A percentile compares a stretch with the other conserved stretches of the same genome.
phyloP scores from a whole-genome alignment of 2,329 filamentous ascomycete species.

The Venturia carpophila region DNA sequence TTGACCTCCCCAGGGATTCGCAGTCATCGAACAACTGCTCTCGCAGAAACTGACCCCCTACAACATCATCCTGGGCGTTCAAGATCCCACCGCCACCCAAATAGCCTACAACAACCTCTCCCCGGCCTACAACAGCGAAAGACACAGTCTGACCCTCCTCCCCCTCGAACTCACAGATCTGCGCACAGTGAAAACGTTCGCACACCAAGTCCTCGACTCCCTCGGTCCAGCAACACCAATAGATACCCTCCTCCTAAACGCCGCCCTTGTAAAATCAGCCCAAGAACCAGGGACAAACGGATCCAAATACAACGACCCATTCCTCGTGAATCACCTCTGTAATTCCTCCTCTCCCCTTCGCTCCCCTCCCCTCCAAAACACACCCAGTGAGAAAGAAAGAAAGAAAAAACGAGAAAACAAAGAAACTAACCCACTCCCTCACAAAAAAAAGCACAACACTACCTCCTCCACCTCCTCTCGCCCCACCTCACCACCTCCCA shows the following conservation, averaged over 20 bases:
- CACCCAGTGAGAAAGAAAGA: too few relatives aligned
- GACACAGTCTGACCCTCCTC: slow-evolving; percentile 39
- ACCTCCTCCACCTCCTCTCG: not conserved
- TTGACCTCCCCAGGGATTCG: slow-evolving; percentile 3
- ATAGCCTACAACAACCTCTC: slow-evolving; percentile 38
- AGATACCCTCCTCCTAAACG: slow-evolving; percentile 46
- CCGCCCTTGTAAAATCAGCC: slow-evolving; percentile 36
- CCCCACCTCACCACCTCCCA: not conserved
- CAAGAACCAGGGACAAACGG: slow-evolving; percentile 33
- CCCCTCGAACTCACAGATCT: slow-evolving; percentile 44
- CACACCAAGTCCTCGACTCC: slow-evolving; percentile 36
- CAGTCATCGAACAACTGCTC: slow-evolving; percentile 4
- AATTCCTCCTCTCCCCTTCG: slow-evolving; percentile 38
- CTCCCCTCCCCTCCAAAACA: slow-evolving; percentile 28
- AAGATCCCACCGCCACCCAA: slow-evolving; percentile 24
- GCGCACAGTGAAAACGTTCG: slow-evolving; percentile 40
- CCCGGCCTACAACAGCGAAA: slow-evolving; percentile 35
- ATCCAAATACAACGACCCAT: slow-evolving; percentile 44
- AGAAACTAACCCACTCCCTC: slow-evolving; percentile 22
- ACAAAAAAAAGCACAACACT: not conserved
- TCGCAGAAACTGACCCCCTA: not conserved
- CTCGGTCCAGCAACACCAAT: slow-evolving; percentile 38
- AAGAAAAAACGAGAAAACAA: not conserved
- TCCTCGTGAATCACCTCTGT: slow-evolving; percentile 46
- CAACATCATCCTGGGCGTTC: slow-evolving; percentile 8